Evolutionary conservation across 2,329 filamentous ascomycete species (phyloP).

Genomic region (Aspergillus sp.): DNA sequence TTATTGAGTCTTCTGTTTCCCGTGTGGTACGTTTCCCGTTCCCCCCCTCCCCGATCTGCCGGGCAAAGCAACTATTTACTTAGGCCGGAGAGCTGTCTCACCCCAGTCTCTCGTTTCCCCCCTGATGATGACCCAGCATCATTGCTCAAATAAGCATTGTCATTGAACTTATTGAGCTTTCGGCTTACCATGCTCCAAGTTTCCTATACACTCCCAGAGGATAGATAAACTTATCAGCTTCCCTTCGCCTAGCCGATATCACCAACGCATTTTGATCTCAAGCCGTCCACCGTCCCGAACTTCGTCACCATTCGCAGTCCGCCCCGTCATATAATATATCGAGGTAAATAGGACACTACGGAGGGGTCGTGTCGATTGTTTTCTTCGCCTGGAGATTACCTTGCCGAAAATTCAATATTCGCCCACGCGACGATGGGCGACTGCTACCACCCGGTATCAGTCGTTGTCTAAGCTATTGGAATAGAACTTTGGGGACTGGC

Average conservation of each 20-base stretch:
- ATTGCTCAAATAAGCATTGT: too few species aligned
- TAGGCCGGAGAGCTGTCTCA: neutral
- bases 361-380: neutral
- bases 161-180: neutral
- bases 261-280: too few species aligned
- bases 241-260: too few species aligned
- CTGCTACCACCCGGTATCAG: neutral
- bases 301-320: neutral
- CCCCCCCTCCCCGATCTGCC: neutral
- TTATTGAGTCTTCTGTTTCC: neutral
- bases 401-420: neutral
- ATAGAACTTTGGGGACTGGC: neutral
- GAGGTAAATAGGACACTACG: too few species aligned
- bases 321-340: neutral
- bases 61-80: neutral
- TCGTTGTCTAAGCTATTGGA: neutral
- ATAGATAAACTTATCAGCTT: too few species aligned
- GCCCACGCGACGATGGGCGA: neutral
- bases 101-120: neutral
- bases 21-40: neutral
- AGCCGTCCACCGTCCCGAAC: too few species aligned
- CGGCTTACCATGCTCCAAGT: neutral
- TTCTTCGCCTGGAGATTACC: neutral
- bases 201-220: too few species aligned
- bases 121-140: neutral